A percentile compares a stretch with the other conserved stretches of the same genome.
Conservation (phyloP, 352 stramenopile genomes). For the Discostella stelligera region DNA sequence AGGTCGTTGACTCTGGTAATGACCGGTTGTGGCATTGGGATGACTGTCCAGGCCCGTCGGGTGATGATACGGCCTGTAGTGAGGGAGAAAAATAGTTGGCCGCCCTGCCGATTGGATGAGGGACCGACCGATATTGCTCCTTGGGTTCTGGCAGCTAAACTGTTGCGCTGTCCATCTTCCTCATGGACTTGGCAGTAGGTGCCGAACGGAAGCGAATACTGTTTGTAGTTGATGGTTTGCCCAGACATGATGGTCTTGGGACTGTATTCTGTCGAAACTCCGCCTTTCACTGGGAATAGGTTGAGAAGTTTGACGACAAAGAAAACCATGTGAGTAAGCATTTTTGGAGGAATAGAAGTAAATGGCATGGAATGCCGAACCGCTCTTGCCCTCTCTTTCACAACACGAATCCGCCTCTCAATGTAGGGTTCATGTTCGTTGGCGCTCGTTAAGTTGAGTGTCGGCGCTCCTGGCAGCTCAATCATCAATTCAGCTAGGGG, state of each 20-base stretch:
- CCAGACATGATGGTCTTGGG: not conserved
- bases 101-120: not conserved
- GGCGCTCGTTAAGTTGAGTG: slow-evolving; percentile 5
- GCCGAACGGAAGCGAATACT: not conserved
- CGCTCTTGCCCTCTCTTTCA: slow-evolving; percentile 11
- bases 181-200: slow-evolving; percentile 16
- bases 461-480: not conserved
- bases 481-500: not conserved
- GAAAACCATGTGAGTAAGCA: too few species aligned
- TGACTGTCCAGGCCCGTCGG: not conserved
- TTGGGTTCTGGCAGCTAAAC: not conserved
- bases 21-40: too few species aligned
- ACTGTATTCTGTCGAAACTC: too few species aligned
- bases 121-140: not conserved
- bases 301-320: too few species aligned
- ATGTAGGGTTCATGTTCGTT: slow-evolving; percentile 24
- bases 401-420: slow-evolving; percentile 3
- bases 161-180: not conserved
- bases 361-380: not conserved
- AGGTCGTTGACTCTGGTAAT: not conserved
- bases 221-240: not conserved
- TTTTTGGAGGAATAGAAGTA: too few species aligned
- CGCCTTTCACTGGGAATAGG: too few species aligned
- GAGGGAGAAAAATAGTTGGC: not conserved
- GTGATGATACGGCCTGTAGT: not conserved